These are phyloP conservation scores for Aspergillus luchuensis DNA, from an alignment of 2,329 filamentous ascomycete genomes.

Conservation along the genomic window DNA sequence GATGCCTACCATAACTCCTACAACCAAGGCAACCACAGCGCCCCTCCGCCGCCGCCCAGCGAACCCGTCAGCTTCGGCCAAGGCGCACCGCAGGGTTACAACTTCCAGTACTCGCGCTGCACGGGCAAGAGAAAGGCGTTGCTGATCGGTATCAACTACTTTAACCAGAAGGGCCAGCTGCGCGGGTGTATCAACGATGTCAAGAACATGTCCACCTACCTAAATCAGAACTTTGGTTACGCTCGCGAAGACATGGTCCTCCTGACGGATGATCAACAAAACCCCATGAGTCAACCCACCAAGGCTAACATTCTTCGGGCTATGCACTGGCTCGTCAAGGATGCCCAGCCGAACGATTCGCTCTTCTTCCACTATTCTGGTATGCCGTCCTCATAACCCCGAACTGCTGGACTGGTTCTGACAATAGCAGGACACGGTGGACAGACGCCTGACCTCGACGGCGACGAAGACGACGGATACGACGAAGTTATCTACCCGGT, in stretches of 20 bases:
- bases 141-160: constrained; percentile 95
- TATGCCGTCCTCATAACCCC: constrained; percentile 43
- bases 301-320: constrained; percentile 93
- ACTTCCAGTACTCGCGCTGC: constrained; percentile 89
- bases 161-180: constrained; percentile 85
- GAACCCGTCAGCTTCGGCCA: constrained; percentile 73
- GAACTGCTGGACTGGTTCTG: not conserved
- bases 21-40: constrained; percentile 53
- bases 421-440: constrained; percentile 66
- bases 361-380: constrained; percentile 97
- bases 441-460: constrained; percentile 71
- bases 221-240: constrained; percentile 88
- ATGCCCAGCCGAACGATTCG: constrained; percentile 87
- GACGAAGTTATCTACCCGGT: constrained; percentile 80
- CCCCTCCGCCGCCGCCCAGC: constrained; percentile 67
- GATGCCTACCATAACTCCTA: constrained; percentile 55
- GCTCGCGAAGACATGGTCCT: constrained; percentile 96
- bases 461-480: constrained; percentile 75
- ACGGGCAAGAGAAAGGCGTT: constrained; percentile 86
- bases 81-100: constrained; percentile 77
- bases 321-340: constrained; percentile 98
- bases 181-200: constrained; percentile 97
- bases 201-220: constrained; percentile 91
- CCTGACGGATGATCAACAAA: constrained; percentile 94
- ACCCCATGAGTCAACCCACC: constrained; percentile 94